These are phyloP conservation scores for Nitzschia putrida DNA, from an alignment of 108 stramenopile genomes.

Conservation along the genomic window DNA sequence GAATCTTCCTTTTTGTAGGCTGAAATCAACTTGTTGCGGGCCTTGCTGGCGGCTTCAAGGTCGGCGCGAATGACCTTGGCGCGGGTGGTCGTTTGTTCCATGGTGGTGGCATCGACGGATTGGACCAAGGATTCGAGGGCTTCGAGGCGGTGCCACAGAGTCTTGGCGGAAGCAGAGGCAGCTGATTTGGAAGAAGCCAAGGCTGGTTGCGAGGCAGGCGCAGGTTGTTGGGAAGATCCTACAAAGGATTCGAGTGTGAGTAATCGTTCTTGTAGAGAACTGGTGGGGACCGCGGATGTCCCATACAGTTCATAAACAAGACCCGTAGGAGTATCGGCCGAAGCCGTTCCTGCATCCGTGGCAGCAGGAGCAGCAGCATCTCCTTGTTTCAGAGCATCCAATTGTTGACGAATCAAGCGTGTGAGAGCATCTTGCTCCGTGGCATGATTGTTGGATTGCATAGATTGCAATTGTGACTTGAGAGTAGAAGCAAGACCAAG, in stretches of 20 bases:
- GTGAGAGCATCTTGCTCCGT: slow-evolving; percentile 40
- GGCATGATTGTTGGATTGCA: slow-evolving; percentile 12
- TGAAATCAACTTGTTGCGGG: slow-evolving; percentile 53
- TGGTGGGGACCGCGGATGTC: slow-evolving; percentile 16
- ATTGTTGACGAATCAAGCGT: slow-evolving; percentile 37
- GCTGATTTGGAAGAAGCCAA: background rate
- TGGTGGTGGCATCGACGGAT: slow-evolving; percentile 33
- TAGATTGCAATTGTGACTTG: slow-evolving; percentile 22
- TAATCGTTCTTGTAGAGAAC: slow-evolving; percentile 43
- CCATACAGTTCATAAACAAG: slow-evolving; percentile 55
- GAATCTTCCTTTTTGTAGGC: slow-evolving; percentile 56
- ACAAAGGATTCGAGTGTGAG: slow-evolving; percentile 42
- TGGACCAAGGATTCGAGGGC: slow-evolving; percentile 39
- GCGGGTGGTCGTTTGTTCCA: slow-evolving; percentile 49
- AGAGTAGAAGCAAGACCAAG: slow-evolving; percentile 30
- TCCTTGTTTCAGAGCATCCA: slow-evolving; percentile 9
- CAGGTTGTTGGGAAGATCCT: slow-evolving; percentile 26
- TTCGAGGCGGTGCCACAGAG: slow-evolving; percentile 51
- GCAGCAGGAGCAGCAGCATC: background rate
- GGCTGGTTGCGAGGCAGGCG: background rate
- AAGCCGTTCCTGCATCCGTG: background rate
- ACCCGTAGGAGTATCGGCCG: slow-evolving; percentile 18
- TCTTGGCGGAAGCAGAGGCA: slow-evolving; percentile 3
- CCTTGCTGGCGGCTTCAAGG: slow-evolving; percentile 70
- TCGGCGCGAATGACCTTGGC: slow-evolving; percentile 71